A percentile compares a stretch with the other conserved stretches of the same genome.
Conservation (phyloP, 495 filamentous ascomycete genomes). For the Aspergillus wentii region DNA sequence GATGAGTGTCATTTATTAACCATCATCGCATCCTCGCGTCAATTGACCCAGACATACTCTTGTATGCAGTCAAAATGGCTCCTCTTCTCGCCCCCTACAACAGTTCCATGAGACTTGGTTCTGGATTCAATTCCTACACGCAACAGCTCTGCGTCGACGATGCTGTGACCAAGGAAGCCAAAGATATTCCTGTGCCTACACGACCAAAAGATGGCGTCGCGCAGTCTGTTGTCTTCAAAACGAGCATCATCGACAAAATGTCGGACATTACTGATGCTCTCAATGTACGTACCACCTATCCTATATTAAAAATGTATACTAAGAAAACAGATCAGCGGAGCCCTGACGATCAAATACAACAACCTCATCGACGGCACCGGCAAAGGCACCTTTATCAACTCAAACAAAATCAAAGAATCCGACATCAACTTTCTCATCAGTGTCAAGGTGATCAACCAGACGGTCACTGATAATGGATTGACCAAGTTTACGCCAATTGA, state of each 20-base stretch:
- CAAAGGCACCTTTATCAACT: not conserved
- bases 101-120: conserved; percentile 22
- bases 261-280: not conserved
- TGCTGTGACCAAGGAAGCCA: conserved; percentile 10
- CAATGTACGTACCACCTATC: not conserved
- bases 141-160: conserved; percentile 24
- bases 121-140: conserved; percentile 26
- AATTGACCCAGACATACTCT: not conserved
- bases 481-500: conserved; percentile 1
- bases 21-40: not conserved
- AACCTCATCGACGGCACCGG: not conserved
- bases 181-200: not conserved
- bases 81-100: conserved; percentile 19
- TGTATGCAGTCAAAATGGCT: conserved; percentile 1
- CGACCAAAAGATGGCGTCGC: not conserved
- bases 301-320: not conserved
- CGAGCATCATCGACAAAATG: not conserved
- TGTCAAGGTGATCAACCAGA: not conserved
- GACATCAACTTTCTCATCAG: not conserved
- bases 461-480: conserved; percentile 1
- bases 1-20: not conserved
- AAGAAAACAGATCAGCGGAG: not conserved
- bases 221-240: not conserved
- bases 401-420: not conserved
- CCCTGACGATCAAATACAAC: not conserved